Evolutionary conservation across 345 rosid species (phyloP), one percentile per base, ranked within the genome.

Genomic region (Arabidopsis arenosa): DNA sequence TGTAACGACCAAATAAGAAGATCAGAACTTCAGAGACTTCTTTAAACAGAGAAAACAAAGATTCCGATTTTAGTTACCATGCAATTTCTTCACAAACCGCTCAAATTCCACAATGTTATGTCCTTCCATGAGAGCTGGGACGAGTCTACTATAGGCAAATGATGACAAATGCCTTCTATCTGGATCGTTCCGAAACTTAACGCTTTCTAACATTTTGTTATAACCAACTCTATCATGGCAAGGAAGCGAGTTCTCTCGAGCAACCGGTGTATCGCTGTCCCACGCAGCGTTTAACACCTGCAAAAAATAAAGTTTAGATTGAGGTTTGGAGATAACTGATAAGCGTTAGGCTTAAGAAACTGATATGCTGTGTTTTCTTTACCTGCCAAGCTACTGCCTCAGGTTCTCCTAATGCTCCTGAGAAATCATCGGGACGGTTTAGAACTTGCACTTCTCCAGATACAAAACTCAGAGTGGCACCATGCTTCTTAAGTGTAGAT

Each of bases 231-330:
- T 88, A 70, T 87, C 96, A 78, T 88, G 84, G 83, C 89, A 89
- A 73, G 96, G 88, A 66, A 85, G 80, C 44, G 87, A 81, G 60
- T 89, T 96, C 87, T 93, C 98, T 66, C 94, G 72, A 32, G 87
- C 83, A 51, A 87, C 73, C 30, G 84, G 87, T 71, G 86, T 70
- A 81, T 79, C 59, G 15, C 57, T 83, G 79, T 93, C 99, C 98
- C 99, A 89, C 5, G 97, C 98, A 66, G 97, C 89, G 80, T 96
- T 96, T 78, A 88, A 57, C 81, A 92, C 92, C 99, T 95, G 84
- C 75, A 82, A 28, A 36, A 13, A 15, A 26, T 17, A 11, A 10
- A 40, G 51, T 39, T 21, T 61, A 10, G 35, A 11, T 4, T 7
- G 36, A 41, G 18, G 49, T 35, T 73, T 44, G 54, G 43, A 17